Evolutionary conservation across 805 yeast genomes (phyloP).

Genomic region (Lipomyces yamadae): DNA sequence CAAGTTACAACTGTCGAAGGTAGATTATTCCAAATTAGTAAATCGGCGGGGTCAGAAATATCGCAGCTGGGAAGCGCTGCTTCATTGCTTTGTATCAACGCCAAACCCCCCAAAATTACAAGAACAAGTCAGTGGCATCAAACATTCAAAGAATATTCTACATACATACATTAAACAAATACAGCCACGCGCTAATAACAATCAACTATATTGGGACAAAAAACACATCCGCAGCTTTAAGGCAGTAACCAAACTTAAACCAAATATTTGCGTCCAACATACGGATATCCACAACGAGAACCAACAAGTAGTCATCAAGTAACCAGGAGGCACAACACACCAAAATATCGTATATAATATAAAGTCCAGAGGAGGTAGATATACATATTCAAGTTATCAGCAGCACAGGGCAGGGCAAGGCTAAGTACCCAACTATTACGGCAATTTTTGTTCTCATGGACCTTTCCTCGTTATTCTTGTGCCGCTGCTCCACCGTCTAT

Average conservation of each 20-base stretch:
- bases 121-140: too few species aligned
- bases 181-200: neutral
- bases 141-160: neutral
- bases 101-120: too few species aligned
- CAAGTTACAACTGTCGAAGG: too few species aligned
- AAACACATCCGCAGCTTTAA: neutral
- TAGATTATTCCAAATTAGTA: too few species aligned
- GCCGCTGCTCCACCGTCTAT: conserved; percentile 52
- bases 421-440: neutral
- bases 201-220: neutral
- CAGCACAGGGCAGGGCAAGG: neutral
- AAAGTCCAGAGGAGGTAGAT: neutral
- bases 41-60: too few species aligned
- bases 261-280: neutral
- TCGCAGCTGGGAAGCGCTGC: too few species aligned
- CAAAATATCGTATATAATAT: conserved; percentile 1
- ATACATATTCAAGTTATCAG: neutral
- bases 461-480: neutral
- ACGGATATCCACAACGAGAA: neutral
- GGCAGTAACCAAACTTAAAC: neutral
- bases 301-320: neutral
- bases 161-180: neutral
- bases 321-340: neutral
- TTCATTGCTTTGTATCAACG: too few species aligned
- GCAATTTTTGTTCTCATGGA: neutral